phyloP scores from a whole-genome alignment of 1,284 basidiomycete genomes.

The Rhizopogon parksii region DNA sequence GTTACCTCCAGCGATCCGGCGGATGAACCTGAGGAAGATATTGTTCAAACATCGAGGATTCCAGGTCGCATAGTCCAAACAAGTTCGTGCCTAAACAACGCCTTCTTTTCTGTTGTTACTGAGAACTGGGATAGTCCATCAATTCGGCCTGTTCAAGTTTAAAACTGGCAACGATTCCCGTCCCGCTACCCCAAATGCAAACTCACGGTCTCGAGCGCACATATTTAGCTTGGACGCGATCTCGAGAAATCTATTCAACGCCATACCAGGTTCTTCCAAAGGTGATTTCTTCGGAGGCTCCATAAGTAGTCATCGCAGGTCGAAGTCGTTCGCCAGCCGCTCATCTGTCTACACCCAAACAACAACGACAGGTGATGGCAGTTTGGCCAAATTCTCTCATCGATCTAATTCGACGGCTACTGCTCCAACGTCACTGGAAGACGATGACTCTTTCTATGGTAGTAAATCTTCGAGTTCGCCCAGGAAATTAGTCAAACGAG shows the following conservation, averaged over 20 bases:
- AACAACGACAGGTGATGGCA: conserved; percentile 56
- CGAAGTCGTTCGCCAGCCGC: conserved; percentile 60
- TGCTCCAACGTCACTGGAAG: conserved; percentile 51
- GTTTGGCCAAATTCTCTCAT: conserved; percentile 60
- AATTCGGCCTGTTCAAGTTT: conserved; percentile 82
- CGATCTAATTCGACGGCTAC: conserved; percentile 63
- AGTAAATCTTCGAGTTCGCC: conserved; percentile 42
- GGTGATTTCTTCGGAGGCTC: conserved; percentile 67
- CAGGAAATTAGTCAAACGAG: conserved; percentile 50
- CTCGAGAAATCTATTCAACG: conserved; percentile 69
- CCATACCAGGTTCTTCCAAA: conserved; percentile 52
- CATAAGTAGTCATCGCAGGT: conserved; percentile 53
- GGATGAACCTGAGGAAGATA: conserved; percentile 72
- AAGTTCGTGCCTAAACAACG: conserved; percentile 44
- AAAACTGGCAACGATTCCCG: conserved; percentile 66
- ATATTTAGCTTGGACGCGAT: conserved; percentile 82
- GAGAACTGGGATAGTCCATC: conserved; percentile 56
- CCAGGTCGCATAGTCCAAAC: conserved; percentile 70
- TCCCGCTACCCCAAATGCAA: conserved; percentile 74
- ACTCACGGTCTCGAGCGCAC: conserved; percentile 61
- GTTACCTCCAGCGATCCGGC: conserved; percentile 66
- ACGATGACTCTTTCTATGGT: conserved; percentile 49
- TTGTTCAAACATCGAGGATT: conserved; percentile 73
- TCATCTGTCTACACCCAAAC: conserved; percentile 65
- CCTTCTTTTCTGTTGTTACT: not conserved